These are phyloP conservation scores for Vanrija sp. DNA, from an alignment of 1,284 basidiomycete genomes.

Conservation along the genomic window DNA sequence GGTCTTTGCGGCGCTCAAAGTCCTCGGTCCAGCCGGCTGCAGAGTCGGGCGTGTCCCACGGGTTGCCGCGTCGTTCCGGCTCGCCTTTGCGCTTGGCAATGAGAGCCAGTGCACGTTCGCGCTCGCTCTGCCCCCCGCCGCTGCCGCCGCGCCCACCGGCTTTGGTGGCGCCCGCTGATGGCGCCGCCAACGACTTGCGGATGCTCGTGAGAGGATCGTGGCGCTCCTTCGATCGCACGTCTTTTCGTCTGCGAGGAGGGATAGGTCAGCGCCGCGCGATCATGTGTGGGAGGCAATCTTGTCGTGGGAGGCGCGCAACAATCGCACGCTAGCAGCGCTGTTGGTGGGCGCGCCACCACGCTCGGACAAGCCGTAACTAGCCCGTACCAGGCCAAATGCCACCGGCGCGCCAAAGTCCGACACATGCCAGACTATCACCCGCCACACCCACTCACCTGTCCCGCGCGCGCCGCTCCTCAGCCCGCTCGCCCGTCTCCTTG, in stretches of 20 bases:
- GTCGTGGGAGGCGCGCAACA: not conserved
- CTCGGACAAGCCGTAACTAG: too few relatives aligned
- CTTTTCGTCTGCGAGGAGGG: slow-evolving; percentile 35
- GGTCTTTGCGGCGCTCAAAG: slow-evolving; percentile 40
- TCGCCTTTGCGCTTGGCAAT: slow-evolving; percentile 31
- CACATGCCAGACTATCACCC: not conserved
- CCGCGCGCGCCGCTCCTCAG: slow-evolving; percentile 36
- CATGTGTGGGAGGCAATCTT: too few relatives aligned
- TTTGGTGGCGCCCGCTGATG: not conserved
- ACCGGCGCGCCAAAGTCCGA: too few relatives aligned
- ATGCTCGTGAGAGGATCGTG: slow-evolving; percentile 45
- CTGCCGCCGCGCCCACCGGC: not conserved
- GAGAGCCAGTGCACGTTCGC: slow-evolving; percentile 44
- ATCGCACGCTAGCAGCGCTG: too few relatives aligned
- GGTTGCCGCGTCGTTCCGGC: not conserved
- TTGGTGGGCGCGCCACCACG: not conserved
- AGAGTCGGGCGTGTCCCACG: slow-evolving; percentile 30
- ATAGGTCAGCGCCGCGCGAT: slow-evolving; percentile 2
- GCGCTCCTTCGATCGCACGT: slow-evolving; percentile 35
- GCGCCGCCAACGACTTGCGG: slow-evolving; percentile 14
- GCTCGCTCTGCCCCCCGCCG: slow-evolving; percentile 28
- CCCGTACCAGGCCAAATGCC: too few relatives aligned
- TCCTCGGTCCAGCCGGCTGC: slow-evolving; percentile 26
- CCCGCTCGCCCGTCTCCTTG: slow-evolving; percentile 40
- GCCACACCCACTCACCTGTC: slow-evolving; percentile 28